Conservation (phyloP, 208 protist species). For the Crithidia brevicula region DNA sequence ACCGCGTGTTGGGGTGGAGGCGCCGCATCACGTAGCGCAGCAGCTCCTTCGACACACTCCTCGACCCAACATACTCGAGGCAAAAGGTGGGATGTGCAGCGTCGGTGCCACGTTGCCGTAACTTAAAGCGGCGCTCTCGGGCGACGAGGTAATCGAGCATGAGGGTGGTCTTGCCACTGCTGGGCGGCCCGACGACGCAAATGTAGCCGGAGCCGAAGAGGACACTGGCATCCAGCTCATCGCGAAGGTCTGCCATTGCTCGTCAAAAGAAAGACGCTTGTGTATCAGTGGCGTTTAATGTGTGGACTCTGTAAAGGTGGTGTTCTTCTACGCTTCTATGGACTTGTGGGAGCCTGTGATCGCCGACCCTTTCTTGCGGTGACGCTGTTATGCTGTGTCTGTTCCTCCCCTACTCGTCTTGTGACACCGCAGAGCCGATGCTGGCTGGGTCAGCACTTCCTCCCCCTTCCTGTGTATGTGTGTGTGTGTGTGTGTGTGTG, state of each 20-base stretch:
- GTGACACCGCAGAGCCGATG: too few relatives aligned
- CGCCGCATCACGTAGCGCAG: constrained; percentile 27
- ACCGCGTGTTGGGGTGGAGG: constrained; percentile 27
- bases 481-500: background rate
- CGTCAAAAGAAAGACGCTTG: background rate
- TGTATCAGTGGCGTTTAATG: too few relatives aligned
- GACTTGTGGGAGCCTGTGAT: too few relatives aligned
- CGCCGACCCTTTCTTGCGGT: too few relatives aligned
- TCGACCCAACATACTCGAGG: constrained; percentile 55
- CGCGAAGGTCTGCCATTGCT: constrained; percentile 36
- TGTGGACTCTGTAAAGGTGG: too few relatives aligned
- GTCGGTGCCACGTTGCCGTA: background rate
- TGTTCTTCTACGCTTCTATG: background rate
- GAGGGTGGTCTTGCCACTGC: constrained; percentile 78
- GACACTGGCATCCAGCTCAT: constrained; percentile 78
- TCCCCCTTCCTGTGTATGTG: too few relatives aligned
- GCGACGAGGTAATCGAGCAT: constrained; percentile 63
- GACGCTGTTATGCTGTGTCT: too few relatives aligned
- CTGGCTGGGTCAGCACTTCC: too few relatives aligned
- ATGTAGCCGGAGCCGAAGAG: constrained; percentile 82
- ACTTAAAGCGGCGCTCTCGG: constrained; percentile 47
- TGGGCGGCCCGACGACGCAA: constrained; percentile 71
- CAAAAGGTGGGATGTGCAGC: constrained; percentile 24
- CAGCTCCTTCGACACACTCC: constrained; percentile 35
- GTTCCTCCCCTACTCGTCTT: too few relatives aligned